These are phyloP conservation scores for Fusarium scirpi DNA, from an alignment of 2,329 filamentous ascomycete species.

Conservation along the genomic window DNA sequence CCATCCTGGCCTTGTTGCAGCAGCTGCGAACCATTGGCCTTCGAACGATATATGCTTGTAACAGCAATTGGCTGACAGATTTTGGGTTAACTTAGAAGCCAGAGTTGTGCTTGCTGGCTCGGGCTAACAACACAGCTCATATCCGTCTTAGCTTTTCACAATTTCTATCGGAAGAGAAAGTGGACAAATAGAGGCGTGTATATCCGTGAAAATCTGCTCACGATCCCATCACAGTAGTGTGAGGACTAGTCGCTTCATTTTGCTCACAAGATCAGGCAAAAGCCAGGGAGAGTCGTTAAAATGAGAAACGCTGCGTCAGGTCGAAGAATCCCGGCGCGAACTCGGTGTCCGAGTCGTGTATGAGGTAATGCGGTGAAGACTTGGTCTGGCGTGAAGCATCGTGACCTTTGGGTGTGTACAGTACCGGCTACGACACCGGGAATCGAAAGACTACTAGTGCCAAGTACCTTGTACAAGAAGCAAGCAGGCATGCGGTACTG, in stretches of 20 bases:
- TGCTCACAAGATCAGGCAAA: slow-evolving; percentile 42
- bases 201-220: slow-evolving; percentile 23
- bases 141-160: slow-evolving; percentile 14
- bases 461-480: slow-evolving; percentile 36
- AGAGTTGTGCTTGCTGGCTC: slow-evolving; percentile 1
- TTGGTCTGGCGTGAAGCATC: slow-evolving; percentile 47
- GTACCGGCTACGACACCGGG: slow-evolving; percentile 44
- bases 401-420: slow-evolving; percentile 41
- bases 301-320: slow-evolving; percentile 42
- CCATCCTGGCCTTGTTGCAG: neutral
- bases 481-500: slow-evolving; percentile 5
- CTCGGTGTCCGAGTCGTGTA: slow-evolving; percentile 47
- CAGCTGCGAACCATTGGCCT: slow-evolving; percentile 4
- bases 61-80: slow-evolving; percentile 4
- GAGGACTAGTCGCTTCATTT: slow-evolving; percentile 32
- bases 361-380: slow-evolving; percentile 50
- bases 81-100: neutral
- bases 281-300: slow-evolving; percentile 32
- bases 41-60: slow-evolving; percentile 1
- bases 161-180: slow-evolving; percentile 2
- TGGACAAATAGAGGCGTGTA: slow-evolving; percentile 7
- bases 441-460: slow-evolving; percentile 35
- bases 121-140: slow-evolving; percentile 4
- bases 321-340: slow-evolving; percentile 46
- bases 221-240: slow-evolving; percentile 34